Evolutionary conservation across 306 rosid genomes (phyloP), one percentile per base, ranked within the genome.

Genomic region (Erythrophleum fordii): DNA sequence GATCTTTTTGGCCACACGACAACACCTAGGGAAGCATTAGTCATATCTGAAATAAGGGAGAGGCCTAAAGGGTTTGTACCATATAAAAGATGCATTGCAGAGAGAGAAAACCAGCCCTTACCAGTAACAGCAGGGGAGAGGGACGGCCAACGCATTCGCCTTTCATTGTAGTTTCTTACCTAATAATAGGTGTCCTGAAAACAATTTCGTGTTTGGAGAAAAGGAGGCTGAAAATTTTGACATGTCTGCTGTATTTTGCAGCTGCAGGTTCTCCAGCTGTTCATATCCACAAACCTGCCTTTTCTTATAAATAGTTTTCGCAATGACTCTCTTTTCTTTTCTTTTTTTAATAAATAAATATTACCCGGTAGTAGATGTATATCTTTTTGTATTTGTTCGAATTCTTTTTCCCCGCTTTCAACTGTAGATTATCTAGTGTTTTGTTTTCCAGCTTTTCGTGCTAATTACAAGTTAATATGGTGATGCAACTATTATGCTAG

Each of bases 41-140:
- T 62, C 20, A 26, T 65, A 56, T 83, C 83, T 29, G 81, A 84
- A 66, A 52, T 81, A 60, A 83, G 83, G 72, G 64, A 59, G 41
- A 81, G 82, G 73, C 44, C 83, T 22, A 75, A 71, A 93, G 97
- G 93, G 46, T 93, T 93, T 89, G 87, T 89, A 18, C 98, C 97
- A 49, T 91, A 91, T 72, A 90, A 90, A 83, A 89, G 93, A 70
- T 83, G 86, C 80, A 13, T 80, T 44, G 67, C 80, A 58, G 83
- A 83, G 69, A 83, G 81, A 61, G 88, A 82, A 22, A 73, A 52
- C 45, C 72, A 51, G 28, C 80, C 83, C 73, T 80, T 80, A 28
- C 55, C 75, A 44, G 6, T 76, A 28, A 69, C 69, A 68, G 56
- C 12, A 4, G 76, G 82, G 66, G 83, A 78, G 45, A 83, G 87